These are phyloP conservation scores for Syncephalastrum racemosum DNA, from an alignment of 371 early-diverging fungal species.

Conservation along the genomic window DNA sequence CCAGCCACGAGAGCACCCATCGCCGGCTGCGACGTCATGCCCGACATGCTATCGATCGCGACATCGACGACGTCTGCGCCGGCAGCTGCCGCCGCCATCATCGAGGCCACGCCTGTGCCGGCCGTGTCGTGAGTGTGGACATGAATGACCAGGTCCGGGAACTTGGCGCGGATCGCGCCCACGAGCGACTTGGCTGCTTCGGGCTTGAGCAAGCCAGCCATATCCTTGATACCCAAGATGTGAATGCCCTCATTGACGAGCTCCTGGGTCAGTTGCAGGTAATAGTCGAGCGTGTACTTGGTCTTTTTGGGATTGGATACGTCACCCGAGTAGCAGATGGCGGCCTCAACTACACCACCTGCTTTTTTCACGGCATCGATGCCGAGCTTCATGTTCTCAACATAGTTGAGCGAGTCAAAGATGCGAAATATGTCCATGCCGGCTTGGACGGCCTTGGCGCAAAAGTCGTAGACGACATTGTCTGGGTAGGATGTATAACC, in stretches of 20 bases:
- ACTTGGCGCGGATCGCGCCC: slow-evolving; percentile 78
- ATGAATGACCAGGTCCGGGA: slow-evolving; percentile 93
- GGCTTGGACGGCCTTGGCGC: slow-evolving; percentile 81
- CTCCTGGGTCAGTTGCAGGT: slow-evolving; percentile 84
- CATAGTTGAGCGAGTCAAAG: slow-evolving; percentile 95
- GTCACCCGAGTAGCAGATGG: slow-evolving; percentile 93
- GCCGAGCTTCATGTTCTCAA: slow-evolving; percentile 92
- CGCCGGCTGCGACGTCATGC: slow-evolving; percentile 93
- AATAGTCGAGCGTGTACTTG: slow-evolving; percentile 90
- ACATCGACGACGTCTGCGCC: slow-evolving; percentile 93
- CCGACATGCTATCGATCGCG: slow-evolving; percentile 93
- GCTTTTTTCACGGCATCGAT: slow-evolving; percentile 92
- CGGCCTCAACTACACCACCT: slow-evolving; percentile 93
- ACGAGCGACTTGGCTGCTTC: slow-evolving; percentile 81
- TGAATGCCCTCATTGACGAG: slow-evolving; percentile 92
- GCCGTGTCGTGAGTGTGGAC: slow-evolving; percentile 97
- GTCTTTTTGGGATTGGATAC: slow-evolving; percentile 75
- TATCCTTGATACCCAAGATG: slow-evolving; percentile 94
- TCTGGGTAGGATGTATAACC: slow-evolving; percentile 97
- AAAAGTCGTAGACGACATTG: slow-evolving; percentile 94
- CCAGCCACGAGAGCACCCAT: slow-evolving; percentile 94
- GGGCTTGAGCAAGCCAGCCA: slow-evolving; percentile 96
- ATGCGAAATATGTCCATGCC: slow-evolving; percentile 97
- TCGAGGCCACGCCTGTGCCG: slow-evolving; percentile 93
- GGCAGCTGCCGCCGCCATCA: slow-evolving; percentile 89